Evolutionary conservation across 1,284 basidiomycete species (phyloP).

Genomic region (Ganoderma sp.): DNA sequence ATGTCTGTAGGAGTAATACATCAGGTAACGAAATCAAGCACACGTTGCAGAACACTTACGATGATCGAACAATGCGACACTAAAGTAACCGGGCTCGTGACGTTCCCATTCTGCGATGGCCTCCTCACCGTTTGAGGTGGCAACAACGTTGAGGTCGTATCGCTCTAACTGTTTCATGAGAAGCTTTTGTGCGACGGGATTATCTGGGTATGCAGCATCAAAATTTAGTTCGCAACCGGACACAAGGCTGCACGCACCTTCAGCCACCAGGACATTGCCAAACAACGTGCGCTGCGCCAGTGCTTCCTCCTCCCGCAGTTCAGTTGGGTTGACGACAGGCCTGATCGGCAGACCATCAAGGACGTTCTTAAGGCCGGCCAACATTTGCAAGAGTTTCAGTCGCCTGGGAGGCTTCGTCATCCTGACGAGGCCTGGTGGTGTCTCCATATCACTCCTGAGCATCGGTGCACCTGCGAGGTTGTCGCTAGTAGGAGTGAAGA

Average conservation of each 20-base stretch:
- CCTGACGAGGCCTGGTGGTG: slow-evolving; percentile 59
- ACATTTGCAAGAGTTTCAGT: slow-evolving; percentile 62
- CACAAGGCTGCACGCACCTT: slow-evolving; percentile 50
- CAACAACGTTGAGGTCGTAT: slow-evolving; percentile 60
- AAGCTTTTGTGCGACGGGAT: slow-evolving; percentile 69
- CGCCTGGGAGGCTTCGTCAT: slow-evolving; percentile 74
- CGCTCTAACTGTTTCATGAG: slow-evolving; percentile 69
- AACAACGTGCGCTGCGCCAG: slow-evolving; percentile 58
- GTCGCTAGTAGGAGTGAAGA: slow-evolving; percentile 70
- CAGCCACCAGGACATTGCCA: slow-evolving; percentile 71
- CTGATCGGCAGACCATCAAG: slow-evolving; percentile 48
- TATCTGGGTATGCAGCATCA: slow-evolving; percentile 50
- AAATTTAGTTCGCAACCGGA: not conserved
- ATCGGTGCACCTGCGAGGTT: slow-evolving; percentile 56
- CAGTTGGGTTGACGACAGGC: slow-evolving; percentile 46
- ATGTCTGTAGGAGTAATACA: slow-evolving; percentile 53
- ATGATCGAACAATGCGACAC: slow-evolving; percentile 73
- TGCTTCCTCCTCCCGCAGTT: slow-evolving; percentile 52
- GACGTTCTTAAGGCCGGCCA: slow-evolving; percentile 63
- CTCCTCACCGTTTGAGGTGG: slow-evolving; percentile 71
- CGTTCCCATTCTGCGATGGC: slow-evolving; percentile 72
- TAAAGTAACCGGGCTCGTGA: slow-evolving; percentile 70
- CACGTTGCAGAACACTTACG: slow-evolving; percentile 48
- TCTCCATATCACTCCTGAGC: slow-evolving; percentile 49
- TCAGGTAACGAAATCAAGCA: slow-evolving; percentile 7